These are phyloP conservation scores for Monosporascus sp. DNA, from an alignment of 2,329 filamentous ascomycete genomes.

Conservation along the genomic window DNA sequence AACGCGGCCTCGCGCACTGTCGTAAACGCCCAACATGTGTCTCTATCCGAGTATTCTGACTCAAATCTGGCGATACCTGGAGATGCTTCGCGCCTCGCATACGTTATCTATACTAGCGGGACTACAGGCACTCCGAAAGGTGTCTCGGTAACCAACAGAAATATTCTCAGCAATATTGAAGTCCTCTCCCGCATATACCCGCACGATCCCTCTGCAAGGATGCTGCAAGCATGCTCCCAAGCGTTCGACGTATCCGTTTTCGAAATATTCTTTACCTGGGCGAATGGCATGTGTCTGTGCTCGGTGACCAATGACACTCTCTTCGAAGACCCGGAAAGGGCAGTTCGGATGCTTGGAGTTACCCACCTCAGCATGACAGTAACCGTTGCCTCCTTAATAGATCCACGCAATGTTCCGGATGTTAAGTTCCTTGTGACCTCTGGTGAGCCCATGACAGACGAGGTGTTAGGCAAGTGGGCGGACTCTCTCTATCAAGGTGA, in stretches of 20 bases:
- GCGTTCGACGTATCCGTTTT: slow-evolving; percentile 87
- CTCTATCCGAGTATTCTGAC: slow-evolving; percentile 24
- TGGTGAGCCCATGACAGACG: slow-evolving; percentile 72
- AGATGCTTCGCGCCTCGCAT: slow-evolving; percentile 54
- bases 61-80: slow-evolving; percentile 33
- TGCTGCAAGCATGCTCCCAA: slow-evolving; percentile 79
- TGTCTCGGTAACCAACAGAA: slow-evolving; percentile 70
- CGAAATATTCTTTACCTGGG: slow-evolving; percentile 84
- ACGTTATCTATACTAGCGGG: slow-evolving; percentile 79
- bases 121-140: slow-evolving; percentile 79
- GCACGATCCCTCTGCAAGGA: slow-evolving; percentile 42
- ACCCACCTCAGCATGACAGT: slow-evolving; percentile 85
- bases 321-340: slow-evolving; percentile 64
- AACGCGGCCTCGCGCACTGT: slow-evolving; percentile 13
- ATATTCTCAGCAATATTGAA: slow-evolving; percentile 71
- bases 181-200: slow-evolving; percentile 64
- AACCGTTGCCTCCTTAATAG: slow-evolving; percentile 72
- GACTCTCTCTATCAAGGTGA: slow-evolving; percentile 65
- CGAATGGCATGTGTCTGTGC: slow-evolving; percentile 71
- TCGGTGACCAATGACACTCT: slow-evolving; percentile 68
- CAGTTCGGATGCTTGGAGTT: slow-evolving; percentile 57
- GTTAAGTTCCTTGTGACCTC: slow-evolving; percentile 76
- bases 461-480: slow-evolving; percentile 66
- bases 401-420: slow-evolving; percentile 60
- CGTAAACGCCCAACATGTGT: slow-evolving; percentile 29